Base-by-base conservation (phyloP, 1,139 yeast genomes). In the Sugiyamaella castrensis region DNA sequence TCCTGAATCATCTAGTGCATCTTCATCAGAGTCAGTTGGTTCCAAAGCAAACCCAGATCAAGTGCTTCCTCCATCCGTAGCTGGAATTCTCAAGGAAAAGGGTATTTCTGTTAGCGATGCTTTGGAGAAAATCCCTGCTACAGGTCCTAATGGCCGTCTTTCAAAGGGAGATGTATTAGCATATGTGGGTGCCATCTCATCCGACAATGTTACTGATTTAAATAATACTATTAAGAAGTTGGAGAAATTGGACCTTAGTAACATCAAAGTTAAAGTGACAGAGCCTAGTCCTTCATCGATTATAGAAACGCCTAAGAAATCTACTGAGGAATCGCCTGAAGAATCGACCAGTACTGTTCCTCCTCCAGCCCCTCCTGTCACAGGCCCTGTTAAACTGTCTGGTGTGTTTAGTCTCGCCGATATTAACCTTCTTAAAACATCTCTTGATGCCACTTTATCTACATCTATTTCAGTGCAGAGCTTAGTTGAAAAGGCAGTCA, bases 81-180 rank as follows among this genome's bases (percentile, higher is more conserved):
- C 78, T 51, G 62, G 82, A 6, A 72, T 91, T 33, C 72, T 92
- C 44, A 79, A 77, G 42, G 73, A 75, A 51, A 76, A 87, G 62
- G 68, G 76, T 48, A 80, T 92, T 53, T 75, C 91, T 1, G 68
- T 69, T 50, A 83, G 79, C 40, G 89, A 84, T 13, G 96, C 96
- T 0, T 57, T 86, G 30, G 65, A 70, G 15, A 80, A 83, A 57
- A 87, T 92, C 58, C 74, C 79, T 32, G 95, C 97, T 7, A 77
- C 96, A 1, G 98, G 98, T 11, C 95, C 95, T 33, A 76, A 81
- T 53, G 98, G 97, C 15, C 79, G 96, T 62, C 67, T 92, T 44
- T 74, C 89, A 57, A 87, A 86, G 71, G 98, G 98, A 54, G 98
- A 92, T 66, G 88, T 91, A 1, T 76, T 91, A 57, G 94, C 95